These are phyloP conservation scores for Solanum chmielewskii DNA, from an alignment of 257 asterid species.

Conservation along the genomic window DNA sequence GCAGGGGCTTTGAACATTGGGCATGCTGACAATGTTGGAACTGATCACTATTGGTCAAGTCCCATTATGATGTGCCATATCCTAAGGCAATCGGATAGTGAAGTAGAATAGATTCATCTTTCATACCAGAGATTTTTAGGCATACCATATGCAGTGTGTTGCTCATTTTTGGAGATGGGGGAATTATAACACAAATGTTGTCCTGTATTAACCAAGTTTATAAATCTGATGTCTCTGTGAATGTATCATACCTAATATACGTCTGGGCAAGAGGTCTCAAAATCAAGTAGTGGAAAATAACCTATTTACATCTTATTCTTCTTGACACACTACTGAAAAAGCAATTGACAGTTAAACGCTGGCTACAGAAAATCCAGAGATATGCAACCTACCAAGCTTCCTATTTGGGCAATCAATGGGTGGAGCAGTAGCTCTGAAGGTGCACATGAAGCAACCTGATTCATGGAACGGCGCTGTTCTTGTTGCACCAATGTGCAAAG, in stretches of 20 bases:
- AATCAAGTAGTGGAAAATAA: background rate
- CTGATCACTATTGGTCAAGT: background rate
- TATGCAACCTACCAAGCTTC: conserved; percentile 30
- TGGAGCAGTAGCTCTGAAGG: conserved; percentile 54
- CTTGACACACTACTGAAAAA: background rate
- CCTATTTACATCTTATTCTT: background rate
- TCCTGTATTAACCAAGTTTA: background rate
- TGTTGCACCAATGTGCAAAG: conserved; percentile 81
- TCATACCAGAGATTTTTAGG: background rate
- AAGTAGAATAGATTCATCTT: background rate
- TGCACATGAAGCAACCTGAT: conserved; percentile 49
- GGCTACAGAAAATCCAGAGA: conserved; percentile 33
- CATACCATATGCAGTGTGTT: background rate
- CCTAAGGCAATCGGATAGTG: background rate
- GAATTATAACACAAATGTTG: background rate
- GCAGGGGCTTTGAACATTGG: background rate
- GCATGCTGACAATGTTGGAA: background rate
- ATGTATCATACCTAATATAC: background rate
- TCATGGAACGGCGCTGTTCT: conserved; percentile 65
- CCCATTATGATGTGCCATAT: background rate
- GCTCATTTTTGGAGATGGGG: background rate
- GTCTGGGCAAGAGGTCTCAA: background rate
- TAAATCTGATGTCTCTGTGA: background rate
- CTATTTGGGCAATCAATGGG: conserved; percentile 81
- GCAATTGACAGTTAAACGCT: background rate